Percentiles rank a stretch among this genome's conserved stretches.
Conservation (phyloP, 192 early-diverging fungal species). For the Coemansia guatemalensis region DNA sequence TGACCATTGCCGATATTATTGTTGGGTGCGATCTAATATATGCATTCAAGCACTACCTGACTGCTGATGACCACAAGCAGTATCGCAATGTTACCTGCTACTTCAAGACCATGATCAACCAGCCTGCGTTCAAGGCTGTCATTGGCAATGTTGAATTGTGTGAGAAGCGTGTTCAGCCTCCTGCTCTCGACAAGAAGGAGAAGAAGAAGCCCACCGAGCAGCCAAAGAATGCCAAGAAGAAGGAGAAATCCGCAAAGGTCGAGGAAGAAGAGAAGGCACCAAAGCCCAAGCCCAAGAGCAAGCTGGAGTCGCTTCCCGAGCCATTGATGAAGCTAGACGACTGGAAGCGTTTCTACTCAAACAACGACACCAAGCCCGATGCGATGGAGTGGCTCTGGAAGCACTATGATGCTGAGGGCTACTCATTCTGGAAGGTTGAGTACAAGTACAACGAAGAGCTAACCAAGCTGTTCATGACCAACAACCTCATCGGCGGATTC, state of each 20-base stretch:
- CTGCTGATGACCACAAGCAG: slow-evolving; percentile 75
- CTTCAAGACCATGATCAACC: slow-evolving; percentile 84
- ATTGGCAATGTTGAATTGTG: slow-evolving; percentile 69
- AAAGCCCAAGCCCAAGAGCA: slow-evolving; percentile 89
- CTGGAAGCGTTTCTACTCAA: slow-evolving; percentile 98
- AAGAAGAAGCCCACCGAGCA: slow-evolving; percentile 56
- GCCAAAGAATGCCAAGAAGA: slow-evolving; percentile 58
- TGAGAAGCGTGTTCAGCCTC: slow-evolving; percentile 55
- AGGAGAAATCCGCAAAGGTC: slow-evolving; percentile 43
- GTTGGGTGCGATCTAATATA: slow-evolving; percentile 56
- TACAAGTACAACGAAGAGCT: slow-evolving; percentile 98
- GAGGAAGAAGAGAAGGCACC: slow-evolving; percentile 63
- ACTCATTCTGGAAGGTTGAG: slow-evolving; percentile 87
- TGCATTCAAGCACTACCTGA: slow-evolving; percentile 41
- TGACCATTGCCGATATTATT: slow-evolving; percentile 90
- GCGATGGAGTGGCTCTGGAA: slow-evolving; percentile 96
- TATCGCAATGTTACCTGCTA: slow-evolving; percentile 90
- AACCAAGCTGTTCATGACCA: slow-evolving; percentile 85
- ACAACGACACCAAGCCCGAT: slow-evolving; percentile 84
- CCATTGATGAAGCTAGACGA: slow-evolving; percentile 81
- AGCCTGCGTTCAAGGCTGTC: slow-evolving; percentile 82
- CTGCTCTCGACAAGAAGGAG: slow-evolving; percentile 62
- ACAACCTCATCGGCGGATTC: slow-evolving; percentile 93
- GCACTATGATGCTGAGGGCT: slow-evolving; percentile 83
- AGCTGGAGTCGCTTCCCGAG: slow-evolving; percentile 82